Evolutionary conservation across 2,329 filamentous ascomycete genomes (phyloP).

Genomic region (Grosmannia huntii): DNA sequence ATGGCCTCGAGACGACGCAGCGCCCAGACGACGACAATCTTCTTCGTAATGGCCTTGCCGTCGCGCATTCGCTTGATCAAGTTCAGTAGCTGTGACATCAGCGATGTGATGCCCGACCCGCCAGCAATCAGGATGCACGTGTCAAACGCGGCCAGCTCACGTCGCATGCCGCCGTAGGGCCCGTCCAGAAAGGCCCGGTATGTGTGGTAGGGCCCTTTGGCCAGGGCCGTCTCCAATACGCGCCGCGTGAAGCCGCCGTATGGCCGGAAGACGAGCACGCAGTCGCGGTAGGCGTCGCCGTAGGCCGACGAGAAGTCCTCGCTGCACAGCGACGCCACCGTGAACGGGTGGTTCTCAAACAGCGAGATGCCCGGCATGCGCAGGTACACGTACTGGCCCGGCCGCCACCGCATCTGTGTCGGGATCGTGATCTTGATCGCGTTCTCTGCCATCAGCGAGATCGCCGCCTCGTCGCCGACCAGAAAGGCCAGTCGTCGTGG

Average conservation of each 20-base stretch:
- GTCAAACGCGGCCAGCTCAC: constrained; percentile 82
- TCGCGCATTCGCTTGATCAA: constrained; percentile 96
- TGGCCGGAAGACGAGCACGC: constrained; percentile 81
- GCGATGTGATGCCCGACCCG: constrained; percentile 85
- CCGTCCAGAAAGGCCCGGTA: constrained; percentile 89
- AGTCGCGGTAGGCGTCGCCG: constrained; percentile 76
- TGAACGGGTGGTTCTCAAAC: constrained; percentile 91
- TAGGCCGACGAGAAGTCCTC: constrained; percentile 90
- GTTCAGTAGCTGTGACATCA: constrained; percentile 82
- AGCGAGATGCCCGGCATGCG: constrained; percentile 86
- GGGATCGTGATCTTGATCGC: constrained; percentile 94
- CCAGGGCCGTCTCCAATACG: constrained; percentile 69
- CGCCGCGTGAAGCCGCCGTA: constrained; percentile 82
- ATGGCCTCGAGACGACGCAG: constrained; percentile 83
- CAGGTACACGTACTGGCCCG: constrained; percentile 89
- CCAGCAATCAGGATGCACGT: constrained; percentile 88
- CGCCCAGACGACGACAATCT: constrained; percentile 87
- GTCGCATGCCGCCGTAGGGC: constrained; percentile 87
- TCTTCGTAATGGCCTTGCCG: constrained; percentile 83
- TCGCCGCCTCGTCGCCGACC: constrained; percentile 81
- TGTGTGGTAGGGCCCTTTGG: constrained; percentile 80
- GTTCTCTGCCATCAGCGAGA: constrained; percentile 82
- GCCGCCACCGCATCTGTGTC: constrained; percentile 83
- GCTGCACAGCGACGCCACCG: constrained; percentile 82
- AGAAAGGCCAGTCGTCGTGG: constrained; percentile 71